These are phyloP conservation scores for Leucaena leucocephala DNA, from an alignment of 306 rosid species.

Conservation along the genomic window DNA sequence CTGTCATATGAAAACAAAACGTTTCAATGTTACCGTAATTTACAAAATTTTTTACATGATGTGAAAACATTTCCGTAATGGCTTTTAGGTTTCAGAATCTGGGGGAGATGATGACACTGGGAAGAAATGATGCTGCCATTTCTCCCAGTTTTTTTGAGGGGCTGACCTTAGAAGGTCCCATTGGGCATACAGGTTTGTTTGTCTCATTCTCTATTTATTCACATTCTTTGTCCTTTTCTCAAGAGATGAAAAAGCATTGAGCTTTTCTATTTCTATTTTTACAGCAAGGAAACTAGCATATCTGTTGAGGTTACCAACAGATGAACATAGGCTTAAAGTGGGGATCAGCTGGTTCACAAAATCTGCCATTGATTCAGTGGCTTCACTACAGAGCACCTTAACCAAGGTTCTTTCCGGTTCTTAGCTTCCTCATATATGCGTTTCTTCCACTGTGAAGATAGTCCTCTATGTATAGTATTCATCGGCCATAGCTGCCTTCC, in stretches of 20 bases:
- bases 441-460: background rate
- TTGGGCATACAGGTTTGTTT: constrained; percentile 83
- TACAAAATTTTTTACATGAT: constrained; percentile 13
- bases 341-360: constrained; percentile 96
- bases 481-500: background rate
- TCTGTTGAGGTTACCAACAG: constrained; percentile 90
- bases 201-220: background rate
- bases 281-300: constrained; percentile 97
- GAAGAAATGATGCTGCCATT: constrained; percentile 87
- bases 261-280: constrained; percentile 37
- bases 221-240: background rate
- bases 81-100: constrained; percentile 80
- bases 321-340: constrained; percentile 85
- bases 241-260: background rate
- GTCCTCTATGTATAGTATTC: background rate
- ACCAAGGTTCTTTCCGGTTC: constrained; percentile 63
- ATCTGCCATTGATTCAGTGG: constrained; percentile 78
- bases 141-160: constrained; percentile 94
- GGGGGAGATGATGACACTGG: constrained; percentile 96
- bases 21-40: constrained; percentile 5
- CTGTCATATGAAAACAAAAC: constrained; percentile 11
- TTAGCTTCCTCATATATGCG: constrained; percentile 32
- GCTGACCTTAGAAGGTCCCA: constrained; percentile 81
- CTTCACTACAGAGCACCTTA: constrained; percentile 71
- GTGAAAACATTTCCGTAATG: constrained; percentile 28